A percentile compares a stretch with the other conserved stretches of the same genome.
phyloP scores from a whole-genome alignment of 495 filamentous ascomycete genomes.

The Xylaria curta region DNA sequence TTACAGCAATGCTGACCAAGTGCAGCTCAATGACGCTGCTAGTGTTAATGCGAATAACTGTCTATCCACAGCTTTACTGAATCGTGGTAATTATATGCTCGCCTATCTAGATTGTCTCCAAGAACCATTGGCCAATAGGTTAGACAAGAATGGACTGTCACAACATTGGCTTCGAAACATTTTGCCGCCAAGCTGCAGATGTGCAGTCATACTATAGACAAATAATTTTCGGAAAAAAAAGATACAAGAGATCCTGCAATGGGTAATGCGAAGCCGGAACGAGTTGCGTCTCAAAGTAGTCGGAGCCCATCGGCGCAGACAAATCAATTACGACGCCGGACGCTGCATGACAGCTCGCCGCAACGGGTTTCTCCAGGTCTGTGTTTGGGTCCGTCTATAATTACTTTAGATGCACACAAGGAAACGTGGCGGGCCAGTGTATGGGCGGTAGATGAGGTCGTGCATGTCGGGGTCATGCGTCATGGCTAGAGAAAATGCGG shows the following conservation, averaged over 20 bases:
- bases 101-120: too few relatives aligned
- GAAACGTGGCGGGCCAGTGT: not conserved
- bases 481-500: not conserved
- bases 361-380: conserved; percentile 22
- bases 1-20: not conserved
- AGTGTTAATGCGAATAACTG: not conserved
- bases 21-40: not conserved
- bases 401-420: not conserved
- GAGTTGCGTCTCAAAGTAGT: not conserved
- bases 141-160: not conserved
- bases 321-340: not conserved
- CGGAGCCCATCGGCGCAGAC: conserved; percentile 3
- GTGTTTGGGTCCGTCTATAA: conserved; percentile 21
- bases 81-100: too few relatives aligned
- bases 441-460: conserved; percentile 22
- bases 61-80: not conserved
- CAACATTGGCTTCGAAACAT: not conserved
- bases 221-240: not conserved
- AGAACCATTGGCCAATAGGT: not conserved
- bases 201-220: not conserved
- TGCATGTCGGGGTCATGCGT: not conserved
- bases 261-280: not conserved
- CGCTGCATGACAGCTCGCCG: conserved; percentile 4
- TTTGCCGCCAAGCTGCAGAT: not conserved
- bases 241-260: not conserved